These are phyloP conservation scores for Pythium diclinum DNA, from an alignment of 352 stramenopile species.

Conservation along the genomic window DNA sequence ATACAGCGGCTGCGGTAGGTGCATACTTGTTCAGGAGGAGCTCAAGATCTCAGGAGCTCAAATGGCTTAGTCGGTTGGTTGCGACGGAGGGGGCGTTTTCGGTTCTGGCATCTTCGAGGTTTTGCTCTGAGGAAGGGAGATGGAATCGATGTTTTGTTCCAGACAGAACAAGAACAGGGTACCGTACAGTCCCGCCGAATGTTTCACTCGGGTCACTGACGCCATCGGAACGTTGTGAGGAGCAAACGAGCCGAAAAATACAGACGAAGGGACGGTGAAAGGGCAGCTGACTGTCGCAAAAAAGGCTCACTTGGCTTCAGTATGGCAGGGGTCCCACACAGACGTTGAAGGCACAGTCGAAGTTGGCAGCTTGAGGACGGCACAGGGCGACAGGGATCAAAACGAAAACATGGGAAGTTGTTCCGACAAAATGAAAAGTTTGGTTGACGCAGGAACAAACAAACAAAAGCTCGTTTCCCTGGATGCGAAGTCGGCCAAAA, in stretches of 20 bases:
- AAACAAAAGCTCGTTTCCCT: too few relatives aligned
- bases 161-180: slow-evolving; percentile 1
- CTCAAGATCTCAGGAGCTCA: background rate
- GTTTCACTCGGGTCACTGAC: background rate
- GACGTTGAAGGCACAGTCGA: background rate
- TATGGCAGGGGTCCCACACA: slow-evolving; percentile 1
- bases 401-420: background rate
- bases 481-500: background rate
- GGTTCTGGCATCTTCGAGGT: slow-evolving; percentile 1
- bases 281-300: slow-evolving; percentile 11
- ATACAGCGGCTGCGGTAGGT: slow-evolving; percentile 46
- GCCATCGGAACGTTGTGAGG: background rate
- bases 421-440: too few relatives aligned
- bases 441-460: too few relatives aligned
- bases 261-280: slow-evolving; percentile 2
- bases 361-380: too few relatives aligned
- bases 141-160: slow-evolving; percentile 15
- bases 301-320: slow-evolving; percentile 19
- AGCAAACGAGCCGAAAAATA: slow-evolving; percentile 1
- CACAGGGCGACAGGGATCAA: background rate
- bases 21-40: background rate
- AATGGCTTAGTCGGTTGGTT: background rate
- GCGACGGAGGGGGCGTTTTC: background rate
- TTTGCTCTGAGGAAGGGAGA: background rate
- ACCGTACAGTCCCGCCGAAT: slow-evolving; percentile 5